Base-by-base conservation (phyloP, 768 basidiomycete genomes). In the Gymnopilus dilepis region DNA sequence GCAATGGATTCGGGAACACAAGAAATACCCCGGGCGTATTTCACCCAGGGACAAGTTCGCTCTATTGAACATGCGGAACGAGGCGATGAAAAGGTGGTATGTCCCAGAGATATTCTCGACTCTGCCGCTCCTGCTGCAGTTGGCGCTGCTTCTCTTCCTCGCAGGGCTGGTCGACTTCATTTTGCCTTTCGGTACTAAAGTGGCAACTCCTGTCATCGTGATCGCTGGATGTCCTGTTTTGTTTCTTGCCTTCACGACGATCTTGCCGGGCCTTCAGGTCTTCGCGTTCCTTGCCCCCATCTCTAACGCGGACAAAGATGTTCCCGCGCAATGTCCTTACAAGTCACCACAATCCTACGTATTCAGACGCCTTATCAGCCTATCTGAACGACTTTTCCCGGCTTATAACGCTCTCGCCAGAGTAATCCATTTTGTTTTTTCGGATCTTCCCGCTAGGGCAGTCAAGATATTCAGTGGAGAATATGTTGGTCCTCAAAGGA, bases 1-100 rank as follows among this genome's bases (percentile, higher is more conserved):
- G 12, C 65, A 66, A 58, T 66, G 62, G 65, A 45, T 64, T 9
- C 41, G 65, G 17, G 58, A 63, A 56, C 62, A 63, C n/a, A 28
- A 37, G 6, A 21, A 45, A 19, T 45, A 58, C 15, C 47, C 37
- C 6, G 24, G 45, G 13, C 15, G 9, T 21, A n/a, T 52, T 8
- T 19, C 58, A 15, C 15, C 43, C 42, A 53, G 41, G 50, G 48
- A 63, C 4, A 38, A 28, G 4, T 48, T 63, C 22, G 48, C 58
- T 9, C 41, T 59, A 17, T 48, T 48, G 0, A 43, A 59, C 21
- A 59, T 63, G 57, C 58, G 52, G 30, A 30, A 8, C 13, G 58
- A 59, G 19, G 53, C 40, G 6, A 42, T 63, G n/a, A 19, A 41
- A 30, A 37, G 33, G 8, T 62, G 61, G 61, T 38, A 45, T 31